Conservation (phyloP, 2,329 filamentous ascomycete genomes). For the Alternaria metachromatica region DNA sequence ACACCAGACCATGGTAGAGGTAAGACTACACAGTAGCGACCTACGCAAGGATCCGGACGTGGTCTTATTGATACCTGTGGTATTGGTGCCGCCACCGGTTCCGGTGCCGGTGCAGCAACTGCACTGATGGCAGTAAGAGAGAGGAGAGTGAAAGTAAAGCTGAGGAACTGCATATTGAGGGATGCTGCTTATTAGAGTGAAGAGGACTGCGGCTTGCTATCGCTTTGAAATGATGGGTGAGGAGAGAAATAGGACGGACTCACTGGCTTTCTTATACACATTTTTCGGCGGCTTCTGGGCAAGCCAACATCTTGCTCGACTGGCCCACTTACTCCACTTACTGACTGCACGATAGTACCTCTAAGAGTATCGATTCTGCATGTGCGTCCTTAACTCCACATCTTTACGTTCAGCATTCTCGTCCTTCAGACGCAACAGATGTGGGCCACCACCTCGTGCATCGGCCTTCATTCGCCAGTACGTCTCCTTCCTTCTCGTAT, state of each 20-base stretch:
- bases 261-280: background rate
- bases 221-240: background rate
- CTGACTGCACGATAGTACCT: too few relatives aligned
- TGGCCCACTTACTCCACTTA: background rate
- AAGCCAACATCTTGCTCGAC: background rate
- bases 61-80: background rate
- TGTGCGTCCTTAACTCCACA: background rate
- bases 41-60: background rate
- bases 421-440: background rate
- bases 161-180: background rate
- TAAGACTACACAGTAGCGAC: background rate
- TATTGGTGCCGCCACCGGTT: background rate
- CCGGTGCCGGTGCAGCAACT: background rate
- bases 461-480: background rate
- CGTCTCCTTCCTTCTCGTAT: background rate
- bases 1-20: background rate
- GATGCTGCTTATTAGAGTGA: background rate
- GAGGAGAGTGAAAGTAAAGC: background rate
- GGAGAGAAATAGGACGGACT: background rate
- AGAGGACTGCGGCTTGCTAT: background rate
- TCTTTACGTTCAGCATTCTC: background rate
- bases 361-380: background rate
- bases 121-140: background rate
- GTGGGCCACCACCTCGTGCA: background rate
- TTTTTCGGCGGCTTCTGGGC: background rate